These are phyloP conservation scores for Chlamydomonas applanata DNA, from an alignment of 139 green algal genomes.

Conservation along the genomic window DNA sequence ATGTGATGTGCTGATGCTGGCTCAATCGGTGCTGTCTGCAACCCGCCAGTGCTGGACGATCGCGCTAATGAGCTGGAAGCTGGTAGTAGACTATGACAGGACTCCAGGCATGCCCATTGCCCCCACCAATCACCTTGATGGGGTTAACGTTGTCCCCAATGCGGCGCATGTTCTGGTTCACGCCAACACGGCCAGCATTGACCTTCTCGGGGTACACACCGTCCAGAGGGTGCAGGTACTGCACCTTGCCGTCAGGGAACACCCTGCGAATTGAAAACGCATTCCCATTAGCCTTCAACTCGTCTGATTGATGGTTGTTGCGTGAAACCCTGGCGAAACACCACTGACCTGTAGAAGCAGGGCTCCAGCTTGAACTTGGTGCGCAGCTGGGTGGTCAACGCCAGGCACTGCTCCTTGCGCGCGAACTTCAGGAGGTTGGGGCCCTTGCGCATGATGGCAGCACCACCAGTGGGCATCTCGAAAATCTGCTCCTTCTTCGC, in stretches of 20 bases:
- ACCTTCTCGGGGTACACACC: constrained; percentile 99
- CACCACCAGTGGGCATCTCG: constrained; percentile 98
- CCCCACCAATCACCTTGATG: constrained; percentile 45
- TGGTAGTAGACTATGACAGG: neutral
- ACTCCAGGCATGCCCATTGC: neutral
- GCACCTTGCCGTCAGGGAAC: constrained; percentile 92
- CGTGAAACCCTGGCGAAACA: neutral
- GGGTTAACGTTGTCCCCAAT: constrained; percentile 97
- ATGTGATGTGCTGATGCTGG: neutral
- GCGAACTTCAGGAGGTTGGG: constrained; percentile 99
- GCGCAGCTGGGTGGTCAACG: constrained; percentile 90
- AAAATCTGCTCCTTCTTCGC: constrained; percentile 99
- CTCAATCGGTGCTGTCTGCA: neutral
- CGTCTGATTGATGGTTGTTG: neutral
- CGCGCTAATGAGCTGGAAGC: too few relatives aligned
- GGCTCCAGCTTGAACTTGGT: constrained; percentile 97
- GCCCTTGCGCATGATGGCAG: constrained; percentile 97
- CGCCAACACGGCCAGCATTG: constrained; percentile 84
- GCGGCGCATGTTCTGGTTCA: constrained; percentile 88
- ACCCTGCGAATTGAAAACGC: constrained; percentile 40
- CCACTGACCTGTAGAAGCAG: constrained; percentile 78
- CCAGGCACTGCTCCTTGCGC: constrained; percentile 98
- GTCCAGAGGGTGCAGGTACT: constrained; percentile 99
- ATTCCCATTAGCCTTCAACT: neutral
- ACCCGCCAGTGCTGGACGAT: neutral